Evolutionary conservation across 1,284 basidiomycete species (phyloP).

Genomic region (Ceratobasidium papillatum): DNA sequence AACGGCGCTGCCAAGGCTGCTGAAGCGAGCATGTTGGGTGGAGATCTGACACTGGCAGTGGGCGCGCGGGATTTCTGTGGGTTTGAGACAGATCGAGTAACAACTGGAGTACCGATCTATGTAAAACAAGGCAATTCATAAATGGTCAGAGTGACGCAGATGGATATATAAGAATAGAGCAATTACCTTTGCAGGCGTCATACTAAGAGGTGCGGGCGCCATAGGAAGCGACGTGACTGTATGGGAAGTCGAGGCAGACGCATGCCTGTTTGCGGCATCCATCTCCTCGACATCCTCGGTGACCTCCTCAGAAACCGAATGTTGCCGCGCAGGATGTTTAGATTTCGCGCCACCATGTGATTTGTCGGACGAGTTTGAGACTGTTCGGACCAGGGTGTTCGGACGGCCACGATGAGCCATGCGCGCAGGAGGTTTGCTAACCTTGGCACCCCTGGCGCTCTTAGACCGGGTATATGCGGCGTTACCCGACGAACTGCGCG

Average conservation of each 20-base stretch:
- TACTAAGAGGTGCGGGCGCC: background rate
- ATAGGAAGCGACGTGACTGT: constrained; percentile 26
- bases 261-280: constrained; percentile 19
- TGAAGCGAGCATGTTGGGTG: constrained; percentile 27
- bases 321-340: constrained; percentile 16
- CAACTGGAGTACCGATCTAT: background rate
- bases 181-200: constrained; percentile 28
- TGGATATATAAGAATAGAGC: background rate
- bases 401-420: constrained; percentile 29
- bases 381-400: constrained; percentile 18
- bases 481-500: constrained; percentile 27
- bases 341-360: constrained; percentile 4
- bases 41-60: background rate
- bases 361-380: constrained; percentile 32
- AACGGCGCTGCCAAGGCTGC: constrained; percentile 29
- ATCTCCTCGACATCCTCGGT: constrained; percentile 26
- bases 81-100: constrained; percentile 11
- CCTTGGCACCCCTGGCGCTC: constrained; percentile 17
- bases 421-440: constrained; percentile 18
- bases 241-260: constrained; percentile 36
- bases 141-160: background rate
- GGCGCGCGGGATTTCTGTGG: background rate
- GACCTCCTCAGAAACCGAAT: constrained; percentile 27
- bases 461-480: constrained; percentile 30
- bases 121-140: background rate